phyloP scores from a whole-genome alignment of 2,329 filamentous ascomycete genomes.

The Blastomyces parvus region DNA sequence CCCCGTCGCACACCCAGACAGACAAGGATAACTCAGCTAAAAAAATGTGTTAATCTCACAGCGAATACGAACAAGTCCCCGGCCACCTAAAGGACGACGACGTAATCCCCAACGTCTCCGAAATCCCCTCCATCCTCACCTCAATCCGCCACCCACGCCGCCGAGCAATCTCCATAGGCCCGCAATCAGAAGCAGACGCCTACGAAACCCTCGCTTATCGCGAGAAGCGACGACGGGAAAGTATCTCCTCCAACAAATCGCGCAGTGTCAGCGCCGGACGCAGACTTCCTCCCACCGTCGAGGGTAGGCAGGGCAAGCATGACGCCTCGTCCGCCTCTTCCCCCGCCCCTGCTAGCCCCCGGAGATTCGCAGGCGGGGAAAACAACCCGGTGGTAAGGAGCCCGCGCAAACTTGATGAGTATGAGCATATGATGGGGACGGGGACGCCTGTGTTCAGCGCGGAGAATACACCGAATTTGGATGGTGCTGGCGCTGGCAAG shows the following conservation, averaged over 20 bases:
- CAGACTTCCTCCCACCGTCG: conserved; percentile 18
- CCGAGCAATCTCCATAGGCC: conserved; percentile 78
- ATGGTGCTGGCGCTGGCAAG: conserved; percentile 12
- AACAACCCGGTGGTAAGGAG: conserved; percentile 29
- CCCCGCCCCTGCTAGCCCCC: neutral
- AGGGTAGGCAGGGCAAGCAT: conserved; percentile 14
- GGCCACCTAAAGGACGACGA: conserved; percentile 67
- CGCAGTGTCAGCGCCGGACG: conserved; percentile 12
- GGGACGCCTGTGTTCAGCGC: conserved; percentile 40
- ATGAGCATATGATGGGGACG: conserved; percentile 65
- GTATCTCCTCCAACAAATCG: conserved; percentile 36
- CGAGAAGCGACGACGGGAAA: conserved; percentile 57
- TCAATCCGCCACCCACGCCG: conserved; percentile 70
- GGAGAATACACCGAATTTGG: conserved; percentile 24
- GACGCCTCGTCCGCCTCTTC: neutral
- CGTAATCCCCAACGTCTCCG: conserved; percentile 78
- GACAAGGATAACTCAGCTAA: conserved; percentile 12
- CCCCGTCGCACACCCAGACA: neutral
- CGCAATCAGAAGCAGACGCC: conserved; percentile 90
- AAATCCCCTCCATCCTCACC: conserved; percentile 71
- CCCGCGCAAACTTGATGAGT: conserved; percentile 49
- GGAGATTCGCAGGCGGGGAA: neutral
- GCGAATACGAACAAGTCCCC: conserved; percentile 69
- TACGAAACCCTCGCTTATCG: conserved; percentile 92
- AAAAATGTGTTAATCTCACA: conserved; percentile 37